Conservation (phyloP, 495 filamentous ascomycete genomes). For the Daldinia decipiens region DNA sequence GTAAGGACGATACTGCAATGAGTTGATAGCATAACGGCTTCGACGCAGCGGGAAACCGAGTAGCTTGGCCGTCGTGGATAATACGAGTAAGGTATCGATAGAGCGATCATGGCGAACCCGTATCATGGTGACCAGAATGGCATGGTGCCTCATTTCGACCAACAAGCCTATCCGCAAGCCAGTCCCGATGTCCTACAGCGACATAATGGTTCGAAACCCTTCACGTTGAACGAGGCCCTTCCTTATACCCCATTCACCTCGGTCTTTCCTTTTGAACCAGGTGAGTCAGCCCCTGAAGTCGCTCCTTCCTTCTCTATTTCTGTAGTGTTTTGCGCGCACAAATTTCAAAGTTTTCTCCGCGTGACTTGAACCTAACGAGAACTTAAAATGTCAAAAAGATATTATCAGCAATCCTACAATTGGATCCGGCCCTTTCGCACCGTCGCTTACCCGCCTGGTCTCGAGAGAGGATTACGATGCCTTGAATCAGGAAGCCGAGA, state of each 20-base stretch:
- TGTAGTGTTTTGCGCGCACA: constrained; percentile 4
- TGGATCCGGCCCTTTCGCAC: constrained; percentile 61
- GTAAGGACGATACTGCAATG: constrained; percentile 33
- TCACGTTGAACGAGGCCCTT: constrained; percentile 81
- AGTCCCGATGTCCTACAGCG: constrained; percentile 18
- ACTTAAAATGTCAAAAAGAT: constrained; percentile 56
- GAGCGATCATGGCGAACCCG: constrained; percentile 50
- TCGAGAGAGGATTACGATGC: constrained; percentile 57
- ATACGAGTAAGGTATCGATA: constrained; percentile 19
- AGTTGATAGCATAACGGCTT: constrained; percentile 27
- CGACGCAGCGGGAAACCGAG: constrained; percentile 22
- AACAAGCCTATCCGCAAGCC: constrained; percentile 31
- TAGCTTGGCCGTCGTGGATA: constrained; percentile 26
- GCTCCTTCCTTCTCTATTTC: constrained; percentile 41
- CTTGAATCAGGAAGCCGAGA: constrained; percentile 63
- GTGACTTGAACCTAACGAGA: constrained; percentile 32
- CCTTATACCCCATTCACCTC: constrained; percentile 93
- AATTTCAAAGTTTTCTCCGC: background rate
- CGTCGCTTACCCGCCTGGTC: constrained; percentile 54
- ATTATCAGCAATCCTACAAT: constrained; percentile 76
- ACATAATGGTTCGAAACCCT: constrained; percentile 48
- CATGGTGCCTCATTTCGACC: constrained; percentile 38
- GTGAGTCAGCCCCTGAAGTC: constrained; percentile 62
- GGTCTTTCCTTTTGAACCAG: constrained; percentile 84
- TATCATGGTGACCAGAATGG: constrained; percentile 45